Evolutionary conservation across 768 basidiomycete species (phyloP), one percentile per base, ranked within the genome.

Genomic region (Rhodotorula babjevae): DNA sequence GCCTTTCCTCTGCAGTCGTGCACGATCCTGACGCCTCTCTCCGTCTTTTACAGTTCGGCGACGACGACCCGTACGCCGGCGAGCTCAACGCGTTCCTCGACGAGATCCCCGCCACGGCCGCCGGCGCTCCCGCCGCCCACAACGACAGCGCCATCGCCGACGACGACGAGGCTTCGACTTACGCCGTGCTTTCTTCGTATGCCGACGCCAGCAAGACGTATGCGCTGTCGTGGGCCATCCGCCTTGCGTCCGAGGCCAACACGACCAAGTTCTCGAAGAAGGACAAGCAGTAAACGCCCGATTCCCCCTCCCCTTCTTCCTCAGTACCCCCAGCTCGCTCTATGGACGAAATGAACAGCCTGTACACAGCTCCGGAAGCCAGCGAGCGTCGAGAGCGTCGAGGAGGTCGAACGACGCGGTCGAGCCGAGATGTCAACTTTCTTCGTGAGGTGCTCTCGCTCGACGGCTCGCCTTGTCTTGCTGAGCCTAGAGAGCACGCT

Each of bases 151-250:
- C 78, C 31, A 64, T 79, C n/a, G 78, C 76, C 0, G 75, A 77
- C 61, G 78, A 78, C 46, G 78, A 79, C 52, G 56, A 16, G 27
- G 25, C 6, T n/a, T 9, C 5, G 64, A 65, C 44, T 21, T 63
- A 65, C 42, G 75, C 65, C 42, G 71, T 79, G 33, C 64, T 77
- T 27, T 74, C 69, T 0, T 58, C 55, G 16, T 79, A 69, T 67
- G 71, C 67, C 15, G 77, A 79, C 63, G 74, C 78, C 4, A 46
- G 47, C 61, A 77, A 79, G 70, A 75, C 79, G 4, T 80, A 79
- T 63, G 80, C 77, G 31, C 72, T 80, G 42, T 58, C 72, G 31
- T 76, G 77, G 77, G 75, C 73, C 0, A 78, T 78, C 75, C 65
- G 75, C 15, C 40, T 60, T 47, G 73, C 71, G 16, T 69, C 68